Base-by-base conservation (phyloP, 176 grass and related monocot species). In the Oryza rufipogon region DNA sequence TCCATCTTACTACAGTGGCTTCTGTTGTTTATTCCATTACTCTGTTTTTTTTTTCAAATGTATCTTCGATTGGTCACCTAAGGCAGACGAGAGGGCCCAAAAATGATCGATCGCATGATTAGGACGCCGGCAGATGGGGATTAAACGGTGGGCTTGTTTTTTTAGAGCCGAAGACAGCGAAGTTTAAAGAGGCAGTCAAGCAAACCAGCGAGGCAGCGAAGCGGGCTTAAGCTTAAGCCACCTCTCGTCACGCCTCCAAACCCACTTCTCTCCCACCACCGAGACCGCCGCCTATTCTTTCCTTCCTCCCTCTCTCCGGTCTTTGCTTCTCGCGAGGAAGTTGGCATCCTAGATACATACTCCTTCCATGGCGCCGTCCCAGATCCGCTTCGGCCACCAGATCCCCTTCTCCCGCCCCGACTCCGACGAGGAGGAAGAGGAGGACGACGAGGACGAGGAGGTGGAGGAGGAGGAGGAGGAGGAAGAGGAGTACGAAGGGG, bases 301-400 rank as follows among this genome's bases (percentile, higher is more conserved):
- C 68, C 54, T 20, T 39, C 33, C 70, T 1, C 74, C 65, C 22
- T 16, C 22, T 16, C 32, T 54, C 77, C 45, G 4, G 76, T 33
- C 70, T 81, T 38, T 72, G 78, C 78, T 81, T 81, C 83, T 77
- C 45, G 25, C 45, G 46, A 42, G 52, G 88, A 79, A 49, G 73
- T 61, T 86, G 60, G 72, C 68, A 86, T 82, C 73, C 68, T 23
- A 38, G 33, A 66, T 49, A 8, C 39, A 34, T 41, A 15, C 4
- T 66, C 14, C 20, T 16, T 83, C 17, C 65, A 99, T 99, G 96
- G 91, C 87, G 49, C 90, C 87, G 54, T 87, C 91, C 61, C 92
- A 88, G 80, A 85, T 94, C 83, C 88, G 80, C 85, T 89, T 93
- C 67, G 82, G 75, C 49, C 77, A 90, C 87, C 92, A 90, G 81